A percentile compares a stretch with the other conserved stretches of the same genome.
Conservation (phyloP, 2,329 filamentous ascomycete genomes). For the Diaporthe sp. region DNA sequence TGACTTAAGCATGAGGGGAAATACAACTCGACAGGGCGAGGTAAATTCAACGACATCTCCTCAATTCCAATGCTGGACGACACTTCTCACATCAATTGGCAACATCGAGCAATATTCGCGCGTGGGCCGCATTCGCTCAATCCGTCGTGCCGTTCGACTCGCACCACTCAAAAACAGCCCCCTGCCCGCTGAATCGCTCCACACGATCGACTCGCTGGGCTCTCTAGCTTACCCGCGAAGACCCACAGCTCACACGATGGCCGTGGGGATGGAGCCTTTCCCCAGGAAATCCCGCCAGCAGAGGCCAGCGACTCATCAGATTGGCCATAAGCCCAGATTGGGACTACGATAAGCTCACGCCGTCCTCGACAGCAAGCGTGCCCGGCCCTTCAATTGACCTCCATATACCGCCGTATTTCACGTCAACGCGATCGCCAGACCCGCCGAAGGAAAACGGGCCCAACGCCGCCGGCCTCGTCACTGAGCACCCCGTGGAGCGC, state of each 20-base stretch:
- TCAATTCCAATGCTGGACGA: background rate
- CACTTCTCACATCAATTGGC: background rate
- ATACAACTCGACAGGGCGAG: constrained; percentile 18
- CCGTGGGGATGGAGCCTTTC: constrained; percentile 41
- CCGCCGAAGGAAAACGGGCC: background rate
- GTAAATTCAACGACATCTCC: constrained; percentile 40
- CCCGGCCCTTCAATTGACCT: background rate
- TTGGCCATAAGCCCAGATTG: constrained; percentile 17
- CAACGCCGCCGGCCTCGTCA: background rate
- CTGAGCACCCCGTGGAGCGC: background rate
- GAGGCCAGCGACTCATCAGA: constrained; percentile 33
- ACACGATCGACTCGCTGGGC: constrained; percentile 21
- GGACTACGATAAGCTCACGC: constrained; percentile 25
- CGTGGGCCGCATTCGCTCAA: constrained; percentile 2
- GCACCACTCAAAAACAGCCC: constrained; percentile 17
- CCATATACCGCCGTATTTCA: background rate
- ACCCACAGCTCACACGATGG: constrained; percentile 36
- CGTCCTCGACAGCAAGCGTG: background rate
- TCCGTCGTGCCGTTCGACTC: constrained; percentile 15
- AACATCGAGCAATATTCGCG: background rate
- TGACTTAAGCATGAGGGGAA: constrained; percentile 38
- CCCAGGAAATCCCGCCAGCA: constrained; percentile 41
- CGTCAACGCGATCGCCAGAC: background rate
- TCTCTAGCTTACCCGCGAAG: constrained; percentile 32
- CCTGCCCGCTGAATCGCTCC: constrained; percentile 33